Evolutionary conservation across 2,329 filamentous ascomycete genomes (phyloP), one percentile per base, ranked within the genome.

Genomic region (Elsinoe batatas): DNA sequence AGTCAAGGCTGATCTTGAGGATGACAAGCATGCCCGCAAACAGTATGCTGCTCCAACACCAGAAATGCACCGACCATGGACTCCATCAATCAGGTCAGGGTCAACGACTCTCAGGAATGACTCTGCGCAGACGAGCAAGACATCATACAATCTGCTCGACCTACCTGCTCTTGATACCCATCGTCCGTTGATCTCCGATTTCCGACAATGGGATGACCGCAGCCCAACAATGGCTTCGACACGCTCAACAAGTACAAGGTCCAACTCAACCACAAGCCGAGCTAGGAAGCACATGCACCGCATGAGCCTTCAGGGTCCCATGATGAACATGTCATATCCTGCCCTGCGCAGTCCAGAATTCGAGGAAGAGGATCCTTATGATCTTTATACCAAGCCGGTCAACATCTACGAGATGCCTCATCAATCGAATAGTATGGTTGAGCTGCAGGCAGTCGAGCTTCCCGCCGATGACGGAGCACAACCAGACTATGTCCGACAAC

Each of bases 1-100:
- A 18, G 57, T 60, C 26, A 58, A 60, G 22, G 57, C 55, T 18
- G 58, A 60, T 47, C 42, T 60, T 18, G 57, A 37, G 3, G 58
- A 60, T n/a, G 58, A 60, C 42, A 53, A 43, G 20, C 54, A 56
- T 20, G 49, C 55, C 12, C 40, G 58, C n/a, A 46, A 54, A 12
- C 50, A 30, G 13, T 58, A 57, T 50, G 22, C 26, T 33, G 46
- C 55, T 3, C 35, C 43, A n/a, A 46, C 38, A 11, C 32, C 42
- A 32, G 40, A 37, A 11, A 38, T 51, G 47, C 13, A 51, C 22
- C 38, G 22, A 22, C 13, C 53, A 5, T 55, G 53, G 53, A 42
- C 53, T 15, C 53, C 53, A 2, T 46, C 38, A 12, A 47, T 55
- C 30, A 17, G 42, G 6, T 55, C 53, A 12, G 37, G 22, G 13